Evolutionary conservation across 176 grass and related monocot species (phyloP).

Genomic region (Raddia guianensis): DNA sequence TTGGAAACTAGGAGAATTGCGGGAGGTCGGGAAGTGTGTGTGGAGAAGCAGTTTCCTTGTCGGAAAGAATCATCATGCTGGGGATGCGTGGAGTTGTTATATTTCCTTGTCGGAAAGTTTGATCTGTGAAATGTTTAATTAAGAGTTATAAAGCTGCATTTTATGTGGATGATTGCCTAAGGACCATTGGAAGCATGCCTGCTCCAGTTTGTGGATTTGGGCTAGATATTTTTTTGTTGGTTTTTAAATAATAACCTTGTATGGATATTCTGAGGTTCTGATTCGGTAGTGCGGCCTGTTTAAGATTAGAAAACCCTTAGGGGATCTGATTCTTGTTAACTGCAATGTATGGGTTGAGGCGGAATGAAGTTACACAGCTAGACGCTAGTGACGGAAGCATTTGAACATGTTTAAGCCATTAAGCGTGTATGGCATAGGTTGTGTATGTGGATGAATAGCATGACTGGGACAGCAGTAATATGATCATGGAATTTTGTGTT

Average conservation of each 20-base stretch:
- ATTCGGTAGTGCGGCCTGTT: background rate
- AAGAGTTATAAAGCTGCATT: background rate
- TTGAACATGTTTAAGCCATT: background rate
- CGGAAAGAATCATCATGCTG: background rate
- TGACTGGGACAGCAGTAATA: background rate
- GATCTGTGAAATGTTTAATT: background rate
- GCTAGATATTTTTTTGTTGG: background rate
- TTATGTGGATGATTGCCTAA: background rate
- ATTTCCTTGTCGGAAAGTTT: background rate
- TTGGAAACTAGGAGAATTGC: background rate
- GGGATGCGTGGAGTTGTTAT: background rate
- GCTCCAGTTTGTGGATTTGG: background rate
- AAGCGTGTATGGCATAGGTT: background rate
- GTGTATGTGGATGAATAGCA: background rate
- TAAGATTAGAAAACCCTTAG: background rate
- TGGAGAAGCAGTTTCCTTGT: background rate
- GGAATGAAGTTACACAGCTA: background rate
- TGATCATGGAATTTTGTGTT: background rate
- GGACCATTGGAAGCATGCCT: background rate
- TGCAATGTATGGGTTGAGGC: background rate
- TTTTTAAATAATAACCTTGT: background rate
- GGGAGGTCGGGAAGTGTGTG: background rate
- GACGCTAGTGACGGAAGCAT: background rate
- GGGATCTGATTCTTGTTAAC: background rate
- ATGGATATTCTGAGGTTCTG: background rate